These are phyloP conservation scores for Helotiales sp. DNA, from an alignment of 2,329 filamentous ascomycete species.

Conservation along the genomic window DNA sequence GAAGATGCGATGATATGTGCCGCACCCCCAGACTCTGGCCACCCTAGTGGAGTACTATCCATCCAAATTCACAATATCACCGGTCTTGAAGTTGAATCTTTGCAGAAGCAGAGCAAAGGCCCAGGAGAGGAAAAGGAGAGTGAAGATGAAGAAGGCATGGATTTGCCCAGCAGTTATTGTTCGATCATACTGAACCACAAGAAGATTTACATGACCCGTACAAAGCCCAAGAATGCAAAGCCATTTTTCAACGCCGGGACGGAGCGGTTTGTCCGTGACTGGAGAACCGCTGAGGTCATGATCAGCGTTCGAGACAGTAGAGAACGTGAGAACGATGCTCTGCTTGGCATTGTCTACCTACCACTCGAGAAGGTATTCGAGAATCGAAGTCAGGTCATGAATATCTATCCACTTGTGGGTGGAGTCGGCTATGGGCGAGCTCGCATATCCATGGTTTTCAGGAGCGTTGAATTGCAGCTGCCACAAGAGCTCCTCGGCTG, in stretches of 20 bases:
- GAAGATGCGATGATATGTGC: constrained; percentile 71
- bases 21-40: constrained; percentile 65
- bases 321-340: constrained; percentile 70
- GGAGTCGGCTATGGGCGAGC: constrained; percentile 74
- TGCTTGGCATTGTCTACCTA: constrained; percentile 73
- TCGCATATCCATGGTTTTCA: constrained; percentile 74
- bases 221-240: constrained; percentile 78
- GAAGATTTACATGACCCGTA: constrained; percentile 71
- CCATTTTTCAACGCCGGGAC: constrained; percentile 81
- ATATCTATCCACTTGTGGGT: constrained; percentile 69
- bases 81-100: constrained; percentile 35
- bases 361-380: constrained; percentile 66
- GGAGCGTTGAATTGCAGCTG: constrained; percentile 67
- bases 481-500: constrained; percentile 66
- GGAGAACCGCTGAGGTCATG: constrained; percentile 69
- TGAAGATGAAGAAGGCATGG: constrained; percentile 63
- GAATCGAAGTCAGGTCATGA: constrained; percentile 67
- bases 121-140: constrained; percentile 55
- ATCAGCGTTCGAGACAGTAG: constrained; percentile 70
- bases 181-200: constrained; percentile 75
- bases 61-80: constrained; percentile 41
- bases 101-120: constrained; percentile 33
- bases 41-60: constrained; percentile 66
- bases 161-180: constrained; percentile 73
- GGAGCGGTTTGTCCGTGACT: constrained; percentile 73